A percentile compares a stretch with the other conserved stretches of the same genome.
phyloP scores from a whole-genome alignment of 768 basidiomycete species.

The Pleurotus ostreatus region DNA sequence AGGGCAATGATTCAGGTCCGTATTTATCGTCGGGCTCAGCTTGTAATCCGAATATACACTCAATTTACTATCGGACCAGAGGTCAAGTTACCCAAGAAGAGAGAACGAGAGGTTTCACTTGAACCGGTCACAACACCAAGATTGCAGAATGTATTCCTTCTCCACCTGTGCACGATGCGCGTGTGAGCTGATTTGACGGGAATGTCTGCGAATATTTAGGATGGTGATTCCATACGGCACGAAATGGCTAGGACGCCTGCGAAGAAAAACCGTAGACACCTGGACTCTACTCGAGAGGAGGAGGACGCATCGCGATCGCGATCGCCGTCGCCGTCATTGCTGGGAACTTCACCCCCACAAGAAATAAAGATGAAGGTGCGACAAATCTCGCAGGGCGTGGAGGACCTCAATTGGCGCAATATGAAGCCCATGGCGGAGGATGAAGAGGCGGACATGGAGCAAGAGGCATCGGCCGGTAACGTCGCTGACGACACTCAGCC shows the following conservation, averaged over 20 bases:
- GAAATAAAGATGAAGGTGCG: slow-evolving; percentile 70
- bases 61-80: slow-evolving; percentile 22
- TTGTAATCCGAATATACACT: not conserved
- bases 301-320: slow-evolving; percentile 43
- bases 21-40: slow-evolving; percentile 1
- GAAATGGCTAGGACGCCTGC: slow-evolving; percentile 55
- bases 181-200: slow-evolving; percentile 5
- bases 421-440: slow-evolving; percentile 29
- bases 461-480: slow-evolving; percentile 1
- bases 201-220: slow-evolving; percentile 25
- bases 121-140: slow-evolving; percentile 59
- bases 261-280: slow-evolving; percentile 69
- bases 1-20: slow-evolving; percentile 39
- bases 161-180: not conserved
- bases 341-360: slow-evolving; percentile 64
- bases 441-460: slow-evolving; percentile 21
- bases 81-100: slow-evolving; percentile 57
- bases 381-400: slow-evolving; percentile 76
- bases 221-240: slow-evolving; percentile 30
- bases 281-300: slow-evolving; percentile 65
- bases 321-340: slow-evolving; percentile 38
- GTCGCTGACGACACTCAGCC: slow-evolving; percentile 9
- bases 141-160: slow-evolving; percentile 20
- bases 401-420: slow-evolving; percentile 71
- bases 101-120: slow-evolving; percentile 74